Percentiles rank a stretch among this genome's conserved stretches.
These are phyloP conservation scores for Cladosporium sp. DNA, from an alignment of 2,329 filamentous ascomycete genomes.

Conservation along the genomic window DNA sequence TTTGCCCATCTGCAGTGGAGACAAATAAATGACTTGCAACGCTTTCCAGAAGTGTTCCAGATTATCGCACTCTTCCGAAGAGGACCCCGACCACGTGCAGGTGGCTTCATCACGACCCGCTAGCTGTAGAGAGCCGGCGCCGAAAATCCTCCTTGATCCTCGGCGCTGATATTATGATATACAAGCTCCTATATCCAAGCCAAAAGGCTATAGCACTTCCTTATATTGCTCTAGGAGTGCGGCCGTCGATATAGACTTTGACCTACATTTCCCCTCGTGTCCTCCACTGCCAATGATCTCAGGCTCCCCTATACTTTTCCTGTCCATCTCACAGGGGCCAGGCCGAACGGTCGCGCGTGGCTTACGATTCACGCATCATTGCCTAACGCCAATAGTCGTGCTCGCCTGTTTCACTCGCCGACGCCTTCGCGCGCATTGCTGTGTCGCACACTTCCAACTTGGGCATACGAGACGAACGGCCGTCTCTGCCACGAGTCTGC, in stretches of 20 bases:
- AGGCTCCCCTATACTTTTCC: background rate
- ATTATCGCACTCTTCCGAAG: background rate
- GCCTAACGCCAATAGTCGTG: conserved; percentile 4
- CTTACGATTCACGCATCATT: conserved; percentile 1
- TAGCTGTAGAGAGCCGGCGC: conserved; percentile 5
- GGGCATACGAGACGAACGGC: background rate
- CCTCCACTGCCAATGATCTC: no score
- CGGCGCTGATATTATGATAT: background rate
- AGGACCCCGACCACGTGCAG: conserved; percentile 1
- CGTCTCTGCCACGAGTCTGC: background rate
- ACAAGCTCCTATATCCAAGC: background rate
- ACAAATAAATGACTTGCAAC: background rate
- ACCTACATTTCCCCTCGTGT: no score
- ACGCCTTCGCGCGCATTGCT: background rate
- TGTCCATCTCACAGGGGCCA: background rate
- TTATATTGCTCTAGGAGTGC: background rate
- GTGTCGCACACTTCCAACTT: background rate
- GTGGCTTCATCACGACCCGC: background rate
- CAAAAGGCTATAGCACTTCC: background rate
- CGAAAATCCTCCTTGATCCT: background rate
- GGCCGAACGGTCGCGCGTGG: background rate
- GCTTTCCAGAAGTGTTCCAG: background rate
- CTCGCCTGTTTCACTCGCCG: background rate
- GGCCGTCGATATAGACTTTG: no score
- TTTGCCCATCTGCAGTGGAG: background rate